Evolutionary conservation across 2,329 filamentous ascomycete genomes (phyloP), one percentile per base, ranked within the genome.

Genomic region (Fusarium temperatum): DNA sequence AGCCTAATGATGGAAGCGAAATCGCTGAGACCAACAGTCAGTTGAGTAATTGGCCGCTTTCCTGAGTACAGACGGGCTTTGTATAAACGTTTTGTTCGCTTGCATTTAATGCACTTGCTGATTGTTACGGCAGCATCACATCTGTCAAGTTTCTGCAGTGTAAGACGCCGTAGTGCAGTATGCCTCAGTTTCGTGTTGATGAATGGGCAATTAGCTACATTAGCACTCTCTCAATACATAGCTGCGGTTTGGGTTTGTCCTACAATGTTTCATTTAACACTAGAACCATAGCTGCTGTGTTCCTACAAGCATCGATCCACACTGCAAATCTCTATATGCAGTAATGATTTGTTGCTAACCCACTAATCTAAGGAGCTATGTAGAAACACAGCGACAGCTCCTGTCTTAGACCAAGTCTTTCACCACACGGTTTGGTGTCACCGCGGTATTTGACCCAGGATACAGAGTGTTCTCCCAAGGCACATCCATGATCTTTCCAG

Each of bases 401-500:
- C 26, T n/a, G 55, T 50, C 39, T 56, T n/a, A 56, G 17, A 54
- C 41, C 38, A 60, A 61, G 58, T 55, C 32, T 54, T 57, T 76
- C 38, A 63, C 71, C 51, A 65, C 60, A 24, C 68, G 57, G 51
- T 75, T 71, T 20, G 78, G 78, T 32, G 76, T 76, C 72, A 80
- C 79, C 8, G 74, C 74, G 32, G 41, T 69, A 55, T 73, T 66
- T 4, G 66, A 63, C 22, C 62, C 68, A 30, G 45, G 68, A 66
- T 77, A 74, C 35, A 74, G 59, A 35, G 75, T 67, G 32, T 77
- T 75, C 71, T 78, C 62, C 81, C 81, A 80, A n/a, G 86, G 86
- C 24, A 89, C 84, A 74, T 97, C 93, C 82, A 97, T 95, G 72
- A 98, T 96, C 85, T 97, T 97, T 3, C 94, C 94, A 0, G 95